A percentile compares a stretch with the other conserved stretches of the same genome.
phyloP scores from a whole-genome alignment of 2,329 filamentous ascomycete species.

The Aspergillus neotritici region DNA sequence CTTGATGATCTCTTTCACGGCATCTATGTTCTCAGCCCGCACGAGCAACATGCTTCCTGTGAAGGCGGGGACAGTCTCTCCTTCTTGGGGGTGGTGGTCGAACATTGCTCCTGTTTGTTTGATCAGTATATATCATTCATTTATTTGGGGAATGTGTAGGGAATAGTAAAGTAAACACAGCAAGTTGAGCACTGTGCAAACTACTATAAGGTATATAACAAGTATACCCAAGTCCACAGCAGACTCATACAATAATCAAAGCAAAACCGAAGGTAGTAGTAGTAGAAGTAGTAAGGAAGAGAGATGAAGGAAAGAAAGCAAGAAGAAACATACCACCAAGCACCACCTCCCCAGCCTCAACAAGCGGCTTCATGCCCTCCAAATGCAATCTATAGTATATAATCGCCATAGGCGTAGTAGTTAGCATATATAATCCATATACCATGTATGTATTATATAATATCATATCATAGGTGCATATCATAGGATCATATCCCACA shows the following conservation, averaged over 20 bases:
- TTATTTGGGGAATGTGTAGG: neutral
- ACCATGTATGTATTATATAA: neutral
- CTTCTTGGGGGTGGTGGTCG: conserved; percentile 59
- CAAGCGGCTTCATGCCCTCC: conserved; percentile 46
- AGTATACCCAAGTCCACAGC: too few relatives aligned
- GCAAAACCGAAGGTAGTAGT: too few relatives aligned
- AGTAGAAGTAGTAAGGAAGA: too few relatives aligned
- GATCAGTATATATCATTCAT: neutral
- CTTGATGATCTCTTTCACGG: conserved; percentile 60
- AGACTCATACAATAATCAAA: too few relatives aligned
- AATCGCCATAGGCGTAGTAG: too few relatives aligned
- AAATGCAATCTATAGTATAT: conserved; percentile 52
- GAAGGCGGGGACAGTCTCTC: conserved; percentile 56
- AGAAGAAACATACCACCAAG: conserved; percentile 54
- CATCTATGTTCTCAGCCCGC: conserved; percentile 61
- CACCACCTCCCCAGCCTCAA: conserved; percentile 55
- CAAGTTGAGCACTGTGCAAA: too few relatives aligned
- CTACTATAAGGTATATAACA: too few relatives aligned
- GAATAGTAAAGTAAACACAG: too few relatives aligned
- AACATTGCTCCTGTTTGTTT: conserved; percentile 56
- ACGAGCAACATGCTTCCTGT: conserved; percentile 67
- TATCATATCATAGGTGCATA: neutral
- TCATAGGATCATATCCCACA: neutral
- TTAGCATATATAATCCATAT: neutral
- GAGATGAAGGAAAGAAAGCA: neutral